Conservation (phyloP, 2,329 filamentous ascomycete genomes). For the Lecanosticta acicola region DNA sequence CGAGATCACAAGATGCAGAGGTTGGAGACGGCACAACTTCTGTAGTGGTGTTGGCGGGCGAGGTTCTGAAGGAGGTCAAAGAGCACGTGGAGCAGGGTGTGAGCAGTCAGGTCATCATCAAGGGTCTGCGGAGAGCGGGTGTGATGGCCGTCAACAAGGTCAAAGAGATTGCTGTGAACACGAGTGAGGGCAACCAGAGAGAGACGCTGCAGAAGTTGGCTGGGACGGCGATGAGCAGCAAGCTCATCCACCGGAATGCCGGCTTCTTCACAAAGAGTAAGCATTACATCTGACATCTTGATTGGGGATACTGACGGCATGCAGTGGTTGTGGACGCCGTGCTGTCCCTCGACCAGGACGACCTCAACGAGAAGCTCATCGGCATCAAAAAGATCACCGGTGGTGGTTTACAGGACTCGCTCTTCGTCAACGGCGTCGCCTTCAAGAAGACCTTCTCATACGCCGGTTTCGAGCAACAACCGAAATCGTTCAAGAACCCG, state of each 20-base stretch:
- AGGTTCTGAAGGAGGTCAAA: conserved; percentile 94
- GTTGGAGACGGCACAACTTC: conserved; percentile 97
- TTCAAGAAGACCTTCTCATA: conserved; percentile 99
- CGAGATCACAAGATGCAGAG: conserved; percentile 97
- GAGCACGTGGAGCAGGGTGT: conserved; percentile 95
- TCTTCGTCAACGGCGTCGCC: conserved; percentile 95
- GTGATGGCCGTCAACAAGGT: conserved; percentile 96
- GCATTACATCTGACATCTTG: conserved; percentile 29
- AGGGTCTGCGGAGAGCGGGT: conserved; percentile 82
- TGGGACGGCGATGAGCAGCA: conserved; percentile 97
- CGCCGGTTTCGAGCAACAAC: conserved; percentile 98
- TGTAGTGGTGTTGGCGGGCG: conserved; percentile 93
- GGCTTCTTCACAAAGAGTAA: conserved; percentile 95
- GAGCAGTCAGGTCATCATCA: conserved; percentile 95
- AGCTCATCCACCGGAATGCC: conserved; percentile 95
- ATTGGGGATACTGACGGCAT: conserved; percentile 21
- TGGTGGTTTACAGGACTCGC: conserved; percentile 88
- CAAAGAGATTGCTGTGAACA: conserved; percentile 90
- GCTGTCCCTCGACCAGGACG: conserved; percentile 88
- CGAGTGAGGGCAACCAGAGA: conserved; percentile 72
- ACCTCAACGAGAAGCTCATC: conserved; percentile 96
- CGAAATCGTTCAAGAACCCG: conserved; percentile 87
- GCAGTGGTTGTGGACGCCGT: conserved; percentile 97
- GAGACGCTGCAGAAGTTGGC: conserved; percentile 88
- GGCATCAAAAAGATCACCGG: conserved; percentile 98